Evolutionary conservation across 768 basidiomycete genomes (phyloP), one percentile per base, ranked within the genome.

Genomic region (Agaricus blazei): DNA sequence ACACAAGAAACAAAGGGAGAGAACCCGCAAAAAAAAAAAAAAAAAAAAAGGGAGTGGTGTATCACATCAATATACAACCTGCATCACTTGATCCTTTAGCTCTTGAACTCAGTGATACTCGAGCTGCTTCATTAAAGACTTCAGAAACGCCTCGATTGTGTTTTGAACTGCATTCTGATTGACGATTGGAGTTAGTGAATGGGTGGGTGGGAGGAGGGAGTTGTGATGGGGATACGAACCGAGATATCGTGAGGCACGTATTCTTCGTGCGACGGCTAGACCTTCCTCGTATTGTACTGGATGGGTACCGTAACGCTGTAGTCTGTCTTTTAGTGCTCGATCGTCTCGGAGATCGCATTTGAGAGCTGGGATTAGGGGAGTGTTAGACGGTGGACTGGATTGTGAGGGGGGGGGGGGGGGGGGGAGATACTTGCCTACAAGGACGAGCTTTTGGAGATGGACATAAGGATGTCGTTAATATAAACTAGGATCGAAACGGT

Each of bases 291-390:
- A 98, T 63, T 92, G 84, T 27, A 97, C 85, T 4, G 90, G 80
- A 59, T 85, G 85, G 60, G 76, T 71, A 9, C 84, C 82, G 61
- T 84, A 83, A 51, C 87, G 80, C 41, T 82, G 81, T 49, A 98
- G 75, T 51, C 87, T 82, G 47, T 91, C 90, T 65, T 77, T 79
- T 23, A 87, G 80, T 6, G 77, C 72, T 11, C 75, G 75, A 65
- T 98, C 96, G 54, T 97, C 93, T 49, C 96, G 79, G 41, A 98
- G 79, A 71, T 98, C 96, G 62, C 96, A 98, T 75, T 98, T 98
- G 38, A 97, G 78, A 9, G 96, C 96, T 93, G 52, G 28, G 27
- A 57, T 56, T 34, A 29, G 37, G 47, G 19, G 34, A 7, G 57
- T 19, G 56, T 43, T 15, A 51, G 50, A 34, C 9, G n/a, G 8